Conservation (phyloP, 169 alveolate genomes). For the Eimeria falciformis region DNA sequence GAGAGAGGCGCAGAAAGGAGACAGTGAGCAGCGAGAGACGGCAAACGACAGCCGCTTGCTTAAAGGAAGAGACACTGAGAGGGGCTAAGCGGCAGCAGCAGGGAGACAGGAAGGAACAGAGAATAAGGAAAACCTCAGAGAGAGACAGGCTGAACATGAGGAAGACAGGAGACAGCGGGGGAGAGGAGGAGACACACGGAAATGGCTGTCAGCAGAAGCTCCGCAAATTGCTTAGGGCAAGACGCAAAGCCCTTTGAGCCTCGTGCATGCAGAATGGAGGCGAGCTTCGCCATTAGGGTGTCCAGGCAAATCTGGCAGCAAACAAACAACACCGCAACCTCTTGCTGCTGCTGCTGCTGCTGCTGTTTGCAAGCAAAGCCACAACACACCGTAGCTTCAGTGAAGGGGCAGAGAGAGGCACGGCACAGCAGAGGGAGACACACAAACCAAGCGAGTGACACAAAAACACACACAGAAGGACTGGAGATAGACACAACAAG, state of each 20-base stretch:
- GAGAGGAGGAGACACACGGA: not conserved
- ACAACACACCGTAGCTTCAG: too few relatives aligned
- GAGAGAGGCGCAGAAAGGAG: not conserved
- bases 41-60: not conserved
- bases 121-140: not conserved
- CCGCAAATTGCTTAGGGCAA: not conserved
- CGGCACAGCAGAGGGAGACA: too few relatives aligned
- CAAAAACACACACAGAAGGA: too few relatives aligned
- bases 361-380: not conserved
- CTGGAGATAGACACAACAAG: too few relatives aligned
- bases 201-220: not conserved
- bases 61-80: not conserved
- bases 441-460: too few relatives aligned
- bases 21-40: not conserved
- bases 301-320: not conserved
- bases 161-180: not conserved
- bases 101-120: not conserved
- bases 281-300: conserved; percentile 14
- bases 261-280: conserved; percentile 12
- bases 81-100: too few relatives aligned
- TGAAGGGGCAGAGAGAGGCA: too few relatives aligned
- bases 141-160: not conserved
- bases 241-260: not conserved
- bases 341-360: conserved; percentile 4
- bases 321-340: not conserved